Conservation (phyloP, 139 green algal species). For the Trebouxia sp. region DNA sequence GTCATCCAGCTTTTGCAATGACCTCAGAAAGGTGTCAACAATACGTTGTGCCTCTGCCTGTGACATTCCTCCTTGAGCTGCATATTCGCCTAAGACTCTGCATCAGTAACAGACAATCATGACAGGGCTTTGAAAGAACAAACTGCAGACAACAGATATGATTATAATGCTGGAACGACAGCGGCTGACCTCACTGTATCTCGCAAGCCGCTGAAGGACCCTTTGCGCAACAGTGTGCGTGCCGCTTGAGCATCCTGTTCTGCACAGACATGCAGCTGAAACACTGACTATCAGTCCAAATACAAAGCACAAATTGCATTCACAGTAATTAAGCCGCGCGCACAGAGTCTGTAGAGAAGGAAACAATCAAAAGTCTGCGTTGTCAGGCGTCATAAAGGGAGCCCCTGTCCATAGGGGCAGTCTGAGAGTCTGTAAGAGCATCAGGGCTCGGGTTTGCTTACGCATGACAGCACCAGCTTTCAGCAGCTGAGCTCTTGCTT, state of each 20-base stretch:
- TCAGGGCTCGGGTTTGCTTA: neutral
- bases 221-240: conserved; percentile 46
- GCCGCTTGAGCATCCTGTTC: conserved; percentile 27
- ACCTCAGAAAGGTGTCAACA: conserved; percentile 44
- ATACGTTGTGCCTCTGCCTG: conserved; percentile 25
- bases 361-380: neutral
- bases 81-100: conserved; percentile 32
- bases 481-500: conserved; percentile 42
- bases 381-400: too few species aligned
- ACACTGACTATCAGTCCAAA: neutral
- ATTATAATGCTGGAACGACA: neutral
- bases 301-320: neutral
- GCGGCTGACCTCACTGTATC: conserved; percentile 50
- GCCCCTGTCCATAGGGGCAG: too few species aligned
- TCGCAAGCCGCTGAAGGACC: conserved; percentile 45
- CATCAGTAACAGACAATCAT: neutral
- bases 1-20: neutral
- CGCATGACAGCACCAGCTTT: conserved; percentile 31
- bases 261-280: neutral
- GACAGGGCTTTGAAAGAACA: too few species aligned
- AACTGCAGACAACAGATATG: neutral
- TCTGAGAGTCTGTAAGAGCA: too few species aligned
- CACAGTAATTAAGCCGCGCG: neutral
- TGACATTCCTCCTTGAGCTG: conserved; percentile 6
- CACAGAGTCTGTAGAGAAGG: too few species aligned